Base-by-base conservation (phyloP, 495 filamentous ascomycete genomes). In the Acidomyces sp. region DNA sequence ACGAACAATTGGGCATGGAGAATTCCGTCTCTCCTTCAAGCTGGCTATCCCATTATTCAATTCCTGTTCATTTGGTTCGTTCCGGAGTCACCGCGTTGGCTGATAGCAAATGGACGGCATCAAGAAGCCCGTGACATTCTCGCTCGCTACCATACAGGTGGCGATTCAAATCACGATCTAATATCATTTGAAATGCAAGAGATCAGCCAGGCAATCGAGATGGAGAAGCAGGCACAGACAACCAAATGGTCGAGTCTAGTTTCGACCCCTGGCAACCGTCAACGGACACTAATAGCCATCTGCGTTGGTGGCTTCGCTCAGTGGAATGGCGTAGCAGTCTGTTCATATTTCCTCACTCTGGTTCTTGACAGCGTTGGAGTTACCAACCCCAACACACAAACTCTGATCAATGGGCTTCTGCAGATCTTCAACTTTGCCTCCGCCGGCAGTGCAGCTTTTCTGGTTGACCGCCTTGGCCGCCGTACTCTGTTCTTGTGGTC, bases 101-200 rank as follows among this genome's bases (percentile, higher is more conserved):
- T 45, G 19, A 22, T 45, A 3, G 27, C 41, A 5, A 38, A 37
- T 11, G 41, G 38, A 16, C 10, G 41, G 4, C 3, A 21, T 3
- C 6, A 16, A 11, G 41, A 45, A 19, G 41, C 33, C 3, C 41
- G 18, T 15, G 16, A 29, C 7, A 46, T 50, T 31, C 35, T 50
- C 7, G 43, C 47, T 10, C 27, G 35, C 16, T 41, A 40, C 57
- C 74, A 78, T 53, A 71, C 65, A 48, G 68, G 70, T 54, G 74
- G 73, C 39, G 56, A 77, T 50, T 46, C 29, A 20, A 55, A 74
- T 23, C 59, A 75, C 56, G 65, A 70, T 22, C 67, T 72, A 18
- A 73, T 77, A 16, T 66, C 75, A 51, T 70, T 68, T 46, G 73
- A 77, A 54, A 77, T 60, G 64, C 21, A 21, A 13, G 41, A 45